A percentile compares a stretch with the other conserved stretches of the same genome.
phyloP scores from a whole-genome alignment of 177 flowering plant genomes.

The Tripterygium wilfordii region DNA sequence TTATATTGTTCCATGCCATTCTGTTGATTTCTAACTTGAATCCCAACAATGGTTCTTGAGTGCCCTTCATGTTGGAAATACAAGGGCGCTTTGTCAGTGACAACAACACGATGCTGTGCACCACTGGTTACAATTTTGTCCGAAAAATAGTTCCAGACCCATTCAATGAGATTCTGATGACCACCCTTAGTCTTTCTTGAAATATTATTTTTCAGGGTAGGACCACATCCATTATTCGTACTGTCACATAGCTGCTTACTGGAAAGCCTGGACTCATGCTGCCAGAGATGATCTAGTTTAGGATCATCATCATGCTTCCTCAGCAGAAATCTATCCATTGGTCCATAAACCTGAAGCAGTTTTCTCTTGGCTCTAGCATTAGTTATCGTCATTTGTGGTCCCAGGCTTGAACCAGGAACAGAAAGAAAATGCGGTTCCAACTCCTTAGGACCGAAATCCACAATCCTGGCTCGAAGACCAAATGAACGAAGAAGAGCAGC shows the following conservation, averaged over 20 bases:
- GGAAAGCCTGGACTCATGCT: conserved; percentile 7
- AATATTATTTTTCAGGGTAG: background rate
- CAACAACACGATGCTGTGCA: conserved; percentile 28
- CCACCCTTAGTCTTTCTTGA: conserved; percentile 27
- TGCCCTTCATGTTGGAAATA: conserved; percentile 95
- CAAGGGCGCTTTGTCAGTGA: conserved; percentile 71
- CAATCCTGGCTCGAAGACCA: conserved; percentile 76
- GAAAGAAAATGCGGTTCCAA: conserved; percentile 22
- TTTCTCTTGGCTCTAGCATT: conserved; percentile 28
- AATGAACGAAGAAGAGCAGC: conserved; percentile 82
- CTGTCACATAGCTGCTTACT: conserved; percentile 3
- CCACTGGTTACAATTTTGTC: conserved; percentile 18
- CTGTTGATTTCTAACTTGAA: conserved; percentile 47
- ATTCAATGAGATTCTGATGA: conserved; percentile 55
- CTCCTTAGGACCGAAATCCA: conserved; percentile 67
- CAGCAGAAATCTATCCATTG: conserved; percentile 71
- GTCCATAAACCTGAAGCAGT: conserved; percentile 41
- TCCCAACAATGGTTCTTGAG: conserved; percentile 87
- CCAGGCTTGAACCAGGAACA: conserved; percentile 19
- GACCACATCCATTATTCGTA: background rate
- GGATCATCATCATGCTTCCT: conserved; percentile 8
- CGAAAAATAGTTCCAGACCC: conserved; percentile 88
- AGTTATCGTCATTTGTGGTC: conserved; percentile 3
- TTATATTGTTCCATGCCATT: conserved; percentile 39
- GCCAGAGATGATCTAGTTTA: conserved; percentile 8